These are phyloP conservation scores for Eruca vesicaria DNA, from an alignment of 441 rosid species.

Conservation along the genomic window DNA sequence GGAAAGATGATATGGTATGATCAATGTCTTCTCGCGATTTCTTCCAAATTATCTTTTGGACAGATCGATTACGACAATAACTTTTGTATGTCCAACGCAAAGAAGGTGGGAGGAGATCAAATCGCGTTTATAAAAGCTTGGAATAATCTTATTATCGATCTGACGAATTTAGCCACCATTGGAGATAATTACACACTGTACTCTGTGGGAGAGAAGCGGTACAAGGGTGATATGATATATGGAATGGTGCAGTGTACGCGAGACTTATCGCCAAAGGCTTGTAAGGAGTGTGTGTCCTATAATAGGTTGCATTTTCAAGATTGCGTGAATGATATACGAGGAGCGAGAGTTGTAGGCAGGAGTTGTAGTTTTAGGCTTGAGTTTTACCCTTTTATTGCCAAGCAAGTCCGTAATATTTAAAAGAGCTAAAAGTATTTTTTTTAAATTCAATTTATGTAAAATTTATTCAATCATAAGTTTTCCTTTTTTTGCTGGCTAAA, in stretches of 20 bases:
- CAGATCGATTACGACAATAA: neutral
- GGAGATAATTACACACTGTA: slow-evolving; percentile 9
- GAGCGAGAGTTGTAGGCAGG: neutral
- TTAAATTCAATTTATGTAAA: no score
- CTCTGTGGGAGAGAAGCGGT: slow-evolving; percentile 32
- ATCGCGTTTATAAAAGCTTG: neutral
- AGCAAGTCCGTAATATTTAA: neutral
- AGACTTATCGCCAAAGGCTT: slow-evolving; percentile 4
- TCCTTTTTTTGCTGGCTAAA: no score
- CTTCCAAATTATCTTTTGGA: neutral
- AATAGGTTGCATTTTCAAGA: neutral
- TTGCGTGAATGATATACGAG: neutral
- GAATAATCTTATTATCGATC: slow-evolving; percentile 25
- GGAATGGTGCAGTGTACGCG: neutral
- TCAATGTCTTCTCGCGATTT: neutral
- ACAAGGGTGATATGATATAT: neutral
- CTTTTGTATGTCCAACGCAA: neutral
- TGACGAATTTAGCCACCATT: slow-evolving; percentile 27
- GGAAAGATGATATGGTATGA: neutral
- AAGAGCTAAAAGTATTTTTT: no score
- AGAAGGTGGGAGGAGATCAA: neutral
- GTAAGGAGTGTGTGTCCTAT: slow-evolving; percentile 40
- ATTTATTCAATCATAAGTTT: no score
- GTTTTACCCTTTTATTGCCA: neutral
- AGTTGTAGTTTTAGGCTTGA: neutral